Base-by-base conservation (phyloP, 2,329 filamentous ascomycete species). In the Colletotrichum nymphaeae region DNA sequence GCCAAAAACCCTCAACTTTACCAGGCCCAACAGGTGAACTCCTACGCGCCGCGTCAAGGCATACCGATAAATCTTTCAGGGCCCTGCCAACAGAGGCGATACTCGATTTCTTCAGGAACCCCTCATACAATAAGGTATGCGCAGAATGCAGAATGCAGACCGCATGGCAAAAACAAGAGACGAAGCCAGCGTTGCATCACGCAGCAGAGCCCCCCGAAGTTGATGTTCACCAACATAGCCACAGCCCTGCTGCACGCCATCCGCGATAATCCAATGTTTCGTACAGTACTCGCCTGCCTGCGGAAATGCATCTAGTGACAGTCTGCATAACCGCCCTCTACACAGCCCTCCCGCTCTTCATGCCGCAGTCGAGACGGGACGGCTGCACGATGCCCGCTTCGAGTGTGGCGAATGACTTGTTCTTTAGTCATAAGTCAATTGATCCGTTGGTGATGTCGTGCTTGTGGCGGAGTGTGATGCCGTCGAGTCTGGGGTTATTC, bases 141-240 rank as follows among this genome's bases (percentile, higher is more conserved):
- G 30, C 26, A 19, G 5, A 24, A 46, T 26, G 57, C 35, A 37
- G 14, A 42, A 14, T 42, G 37, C 35, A 37, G 14, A 42, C 5
- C 16, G 37, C 37, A 16, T 42, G 16, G 14, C 14, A 42, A 42
- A 42, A 42, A 42, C 14, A 65, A 53, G 16, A 58, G 52, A 69
- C 30, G 24, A 52, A 26, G 26, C 46, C 32, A 28, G 37, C 35
- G 32, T 49, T 52, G 42, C 26, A 6, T 37, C 42, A 55, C n/a
- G 11, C 26, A 60, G 26, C 8, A 56, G 42, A 46, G 58, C 37
- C 60, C 24, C 42, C 58, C 49, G 63, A 24, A 24, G 32, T n/a
- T 55, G 52, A 42, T n/a, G 16, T 19, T 59, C 26, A 30, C n/a
- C n/a, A n/a, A 37, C 70, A 65, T 56, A 73, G 70, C 70, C 70